Evolutionary conservation across 2,329 filamentous ascomycete species (phyloP).

Genomic region (Colletotrichum brevisporum): DNA sequence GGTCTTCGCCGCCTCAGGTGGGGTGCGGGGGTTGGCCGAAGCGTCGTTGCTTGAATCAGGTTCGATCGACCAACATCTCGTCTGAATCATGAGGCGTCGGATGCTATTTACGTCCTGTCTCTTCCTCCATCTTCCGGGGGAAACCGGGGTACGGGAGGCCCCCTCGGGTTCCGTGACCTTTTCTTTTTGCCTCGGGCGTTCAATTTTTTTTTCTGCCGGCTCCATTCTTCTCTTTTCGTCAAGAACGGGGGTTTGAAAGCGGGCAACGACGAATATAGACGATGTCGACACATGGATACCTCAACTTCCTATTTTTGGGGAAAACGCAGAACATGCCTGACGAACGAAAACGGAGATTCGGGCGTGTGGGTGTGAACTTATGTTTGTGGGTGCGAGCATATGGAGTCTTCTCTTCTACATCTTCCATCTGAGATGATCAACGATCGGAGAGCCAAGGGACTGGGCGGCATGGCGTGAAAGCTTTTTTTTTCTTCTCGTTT

Average conservation of each 20-base stretch:
- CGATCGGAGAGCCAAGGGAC: conserved; percentile 30
- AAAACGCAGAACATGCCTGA: conserved; percentile 30
- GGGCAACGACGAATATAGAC: conserved; percentile 35
- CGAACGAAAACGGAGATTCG: conserved; percentile 29
- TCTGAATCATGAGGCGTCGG: conserved; percentile 36
- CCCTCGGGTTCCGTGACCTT: background rate
- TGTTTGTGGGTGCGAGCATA: conserved; percentile 5
- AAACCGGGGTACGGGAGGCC: conserved; percentile 21
- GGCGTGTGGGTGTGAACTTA: conserved; percentile 16
- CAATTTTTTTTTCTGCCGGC: background rate
- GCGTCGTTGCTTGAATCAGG: conserved; percentile 59
- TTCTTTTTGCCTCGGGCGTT: background rate
- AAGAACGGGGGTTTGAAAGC: conserved; percentile 23
- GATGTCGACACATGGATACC: conserved; percentile 34
- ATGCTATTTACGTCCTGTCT: conserved; percentile 34
- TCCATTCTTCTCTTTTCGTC: conserved; percentile 18
- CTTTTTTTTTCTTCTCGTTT: conserved; percentile 18
- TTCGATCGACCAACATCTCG: conserved; percentile 12
- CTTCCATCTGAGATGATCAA: conserved; percentile 33
- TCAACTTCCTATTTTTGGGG: conserved; percentile 17
- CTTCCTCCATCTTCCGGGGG: conserved; percentile 1
- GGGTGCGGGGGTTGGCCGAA: conserved; percentile 64
- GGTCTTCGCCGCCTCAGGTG: conserved; percentile 68
- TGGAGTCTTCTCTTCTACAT: background rate
- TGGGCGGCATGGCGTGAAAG: conserved; percentile 36